phyloP scores from a whole-genome alignment of 2,329 filamentous ascomycete species.

The Colletotrichum kahawae region DNA sequence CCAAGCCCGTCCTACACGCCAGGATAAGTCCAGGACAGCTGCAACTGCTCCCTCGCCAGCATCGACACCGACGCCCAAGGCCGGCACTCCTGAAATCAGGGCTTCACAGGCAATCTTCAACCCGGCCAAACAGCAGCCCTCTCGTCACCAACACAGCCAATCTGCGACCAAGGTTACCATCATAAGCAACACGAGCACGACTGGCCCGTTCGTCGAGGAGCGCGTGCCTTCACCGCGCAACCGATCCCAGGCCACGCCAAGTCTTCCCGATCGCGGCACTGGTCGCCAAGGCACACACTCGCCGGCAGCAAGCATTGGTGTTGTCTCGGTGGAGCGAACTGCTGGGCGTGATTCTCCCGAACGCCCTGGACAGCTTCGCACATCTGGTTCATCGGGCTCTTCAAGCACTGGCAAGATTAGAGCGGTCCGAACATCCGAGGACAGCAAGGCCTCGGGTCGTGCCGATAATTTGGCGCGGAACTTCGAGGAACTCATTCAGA shows the following conservation, averaged over 20 bases:
- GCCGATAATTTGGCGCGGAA: conserved; percentile 67
- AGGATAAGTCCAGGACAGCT: background rate
- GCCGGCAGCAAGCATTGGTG: conserved; percentile 36
- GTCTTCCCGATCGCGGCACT: conserved; percentile 25
- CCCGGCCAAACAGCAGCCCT: conserved; percentile 18
- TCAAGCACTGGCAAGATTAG: conserved; percentile 57
- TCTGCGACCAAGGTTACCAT: conserved; percentile 39
- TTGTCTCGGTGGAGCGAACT: conserved; percentile 42
- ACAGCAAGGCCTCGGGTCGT: conserved; percentile 49
- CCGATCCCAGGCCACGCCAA: conserved; percentile 11
- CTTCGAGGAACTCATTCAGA: conserved; percentile 81
- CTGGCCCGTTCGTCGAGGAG: conserved; percentile 37
- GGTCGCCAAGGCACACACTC: conserved; percentile 12
- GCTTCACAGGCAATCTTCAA: conserved; percentile 26
- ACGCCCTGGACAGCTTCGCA: conserved; percentile 43
- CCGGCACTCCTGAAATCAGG: conserved; percentile 7
- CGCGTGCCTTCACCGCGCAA: conserved; percentile 35
- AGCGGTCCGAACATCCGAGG: conserved; percentile 62
- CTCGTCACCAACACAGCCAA: conserved; percentile 23
- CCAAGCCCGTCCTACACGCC: conserved; percentile 20
- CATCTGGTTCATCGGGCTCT: conserved; percentile 56
- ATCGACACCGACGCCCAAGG: conserved; percentile 2
- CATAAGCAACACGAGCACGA: conserved; percentile 33
- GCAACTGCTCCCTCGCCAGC: background rate
- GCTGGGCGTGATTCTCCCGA: conserved; percentile 18